These are phyloP conservation scores for Colletotrichum sp. DNA, from an alignment of 2,329 filamentous ascomycete species.

Conservation along the genomic window DNA sequence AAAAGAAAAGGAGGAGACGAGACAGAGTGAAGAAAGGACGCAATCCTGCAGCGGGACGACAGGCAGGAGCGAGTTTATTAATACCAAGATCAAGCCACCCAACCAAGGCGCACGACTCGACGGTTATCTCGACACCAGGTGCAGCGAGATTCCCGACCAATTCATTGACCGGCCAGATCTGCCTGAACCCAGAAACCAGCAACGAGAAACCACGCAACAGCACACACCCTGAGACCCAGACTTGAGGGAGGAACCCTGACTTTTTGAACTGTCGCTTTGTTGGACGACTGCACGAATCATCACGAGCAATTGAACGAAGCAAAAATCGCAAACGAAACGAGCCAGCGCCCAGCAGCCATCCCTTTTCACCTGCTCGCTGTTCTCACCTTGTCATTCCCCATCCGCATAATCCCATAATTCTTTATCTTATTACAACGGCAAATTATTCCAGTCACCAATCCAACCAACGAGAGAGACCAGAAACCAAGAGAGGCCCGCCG, in stretches of 20 bases:
- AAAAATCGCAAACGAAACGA: not conserved
- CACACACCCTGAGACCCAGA: not conserved
- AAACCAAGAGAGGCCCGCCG: not conserved
- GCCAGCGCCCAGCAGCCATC: not conserved
- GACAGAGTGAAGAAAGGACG: not conserved
- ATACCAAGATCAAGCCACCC: slow-evolving; percentile 1
- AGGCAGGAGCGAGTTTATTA: not conserved
- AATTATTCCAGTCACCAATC: not conserved
- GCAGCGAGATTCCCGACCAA: not conserved
- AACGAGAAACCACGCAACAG: not conserved
- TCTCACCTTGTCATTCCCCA: not conserved
- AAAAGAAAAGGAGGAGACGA: not conserved
- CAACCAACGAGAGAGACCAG: not conserved
- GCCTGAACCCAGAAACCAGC: not conserved
- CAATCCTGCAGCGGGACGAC: not conserved
- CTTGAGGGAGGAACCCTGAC: not conserved
- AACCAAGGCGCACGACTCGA: not conserved
- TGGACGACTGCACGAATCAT: not conserved
- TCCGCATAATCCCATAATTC: not conserved
- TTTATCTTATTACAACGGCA: not conserved
- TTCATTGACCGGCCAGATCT: not conserved
- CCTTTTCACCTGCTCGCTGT: not conserved
- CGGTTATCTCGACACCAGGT: not conserved
- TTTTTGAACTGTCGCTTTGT: not conserved
- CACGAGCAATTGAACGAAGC: not conserved